Percentiles rank a stretch among this genome's conserved stretches.
phyloP scores from a whole-genome alignment of 2,329 filamentous ascomycete species.

The Teratosphaeriaceae sp. region DNA sequence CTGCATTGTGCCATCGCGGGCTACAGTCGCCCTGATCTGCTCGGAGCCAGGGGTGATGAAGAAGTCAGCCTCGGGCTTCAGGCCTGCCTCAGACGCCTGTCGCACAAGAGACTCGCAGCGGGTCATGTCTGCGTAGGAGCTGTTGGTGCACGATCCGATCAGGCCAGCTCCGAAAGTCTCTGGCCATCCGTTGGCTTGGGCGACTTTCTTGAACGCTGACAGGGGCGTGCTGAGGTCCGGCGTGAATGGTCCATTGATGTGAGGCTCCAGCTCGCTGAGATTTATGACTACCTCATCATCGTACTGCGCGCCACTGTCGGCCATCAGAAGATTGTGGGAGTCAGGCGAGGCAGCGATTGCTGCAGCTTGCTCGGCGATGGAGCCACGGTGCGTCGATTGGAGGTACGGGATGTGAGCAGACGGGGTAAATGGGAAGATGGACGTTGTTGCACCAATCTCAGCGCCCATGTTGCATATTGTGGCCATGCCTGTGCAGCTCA shows the following conservation, averaged over 20 bases:
- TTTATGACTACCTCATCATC: constrained; percentile 89
- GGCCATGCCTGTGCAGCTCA: constrained; percentile 90
- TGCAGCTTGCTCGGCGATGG: constrained; percentile 62
- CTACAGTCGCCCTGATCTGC: constrained; percentile 90
- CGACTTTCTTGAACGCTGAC: constrained; percentile 79
- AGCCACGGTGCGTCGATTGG: constrained; percentile 68
- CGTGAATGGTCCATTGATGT: constrained; percentile 96
- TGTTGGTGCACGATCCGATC: constrained; percentile 98
- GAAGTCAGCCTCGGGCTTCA: constrained; percentile 85
- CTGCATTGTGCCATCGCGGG: constrained; percentile 77
- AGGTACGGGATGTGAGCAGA: constrained; percentile 78
- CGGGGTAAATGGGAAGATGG: constrained; percentile 84
- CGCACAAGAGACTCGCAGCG: constrained; percentile 88
- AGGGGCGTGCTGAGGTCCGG: constrained; percentile 91
- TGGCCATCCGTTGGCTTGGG: constrained; percentile 83
- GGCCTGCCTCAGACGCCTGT: constrained; percentile 80
- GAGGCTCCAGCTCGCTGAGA: constrained; percentile 81
- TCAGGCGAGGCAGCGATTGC: constrained; percentile 53
- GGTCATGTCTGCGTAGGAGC: constrained; percentile 98
- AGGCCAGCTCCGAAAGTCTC: constrained; percentile 84
- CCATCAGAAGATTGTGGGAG: constrained; percentile 60
- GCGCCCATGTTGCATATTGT: constrained; percentile 67
- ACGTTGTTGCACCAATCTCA: constrained; percentile 93
- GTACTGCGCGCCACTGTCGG: constrained; percentile 78
- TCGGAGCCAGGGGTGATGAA: constrained; percentile 96